phyloP scores from a whole-genome alignment of 805 yeast genomes.

The Pichia thaimueangensis region DNA sequence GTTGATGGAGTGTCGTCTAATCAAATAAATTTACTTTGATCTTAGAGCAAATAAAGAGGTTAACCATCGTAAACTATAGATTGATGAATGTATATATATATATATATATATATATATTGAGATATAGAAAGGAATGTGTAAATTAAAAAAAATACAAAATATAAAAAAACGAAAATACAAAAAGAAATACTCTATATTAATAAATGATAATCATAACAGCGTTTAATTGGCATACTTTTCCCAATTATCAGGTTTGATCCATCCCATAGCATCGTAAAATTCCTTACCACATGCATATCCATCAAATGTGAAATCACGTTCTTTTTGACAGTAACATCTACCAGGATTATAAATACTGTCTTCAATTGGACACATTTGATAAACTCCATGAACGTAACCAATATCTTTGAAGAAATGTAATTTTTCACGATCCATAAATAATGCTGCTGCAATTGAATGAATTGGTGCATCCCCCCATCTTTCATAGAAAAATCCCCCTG shows the following conservation, averaged over 20 bases:
- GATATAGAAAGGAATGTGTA: too few species aligned
- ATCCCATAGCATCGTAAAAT: constrained; percentile 25
- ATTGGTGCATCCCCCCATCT: constrained; percentile 95
- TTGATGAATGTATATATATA: too few species aligned
- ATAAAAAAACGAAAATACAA: background rate
- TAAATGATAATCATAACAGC: too few species aligned
- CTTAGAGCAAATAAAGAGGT: too few species aligned
- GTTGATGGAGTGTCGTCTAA: too few species aligned
- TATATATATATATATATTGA: too few species aligned
- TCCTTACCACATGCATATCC: constrained; percentile 32
- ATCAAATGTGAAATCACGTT: constrained; percentile 33
- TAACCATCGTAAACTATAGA: too few species aligned
- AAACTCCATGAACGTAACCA: constrained; percentile 62
- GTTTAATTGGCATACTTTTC: constrained; percentile 16
- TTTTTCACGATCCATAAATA: constrained; percentile 49
- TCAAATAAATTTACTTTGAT: too few species aligned
- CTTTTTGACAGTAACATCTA: constrained; percentile 35
- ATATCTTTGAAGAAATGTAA: constrained; percentile 68
- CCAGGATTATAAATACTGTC: constrained; percentile 22
- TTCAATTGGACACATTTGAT: constrained; percentile 38
- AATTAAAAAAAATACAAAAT: background rate
- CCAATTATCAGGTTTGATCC: constrained; percentile 27
- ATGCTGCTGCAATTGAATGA: constrained; percentile 71
- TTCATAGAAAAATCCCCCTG: constrained; percentile 80
- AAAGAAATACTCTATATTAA: too few species aligned